Evolutionary conservation across 495 filamentous ascomycete genomes (phyloP).

Genomic region (Aspergillus heteromorphus): DNA sequence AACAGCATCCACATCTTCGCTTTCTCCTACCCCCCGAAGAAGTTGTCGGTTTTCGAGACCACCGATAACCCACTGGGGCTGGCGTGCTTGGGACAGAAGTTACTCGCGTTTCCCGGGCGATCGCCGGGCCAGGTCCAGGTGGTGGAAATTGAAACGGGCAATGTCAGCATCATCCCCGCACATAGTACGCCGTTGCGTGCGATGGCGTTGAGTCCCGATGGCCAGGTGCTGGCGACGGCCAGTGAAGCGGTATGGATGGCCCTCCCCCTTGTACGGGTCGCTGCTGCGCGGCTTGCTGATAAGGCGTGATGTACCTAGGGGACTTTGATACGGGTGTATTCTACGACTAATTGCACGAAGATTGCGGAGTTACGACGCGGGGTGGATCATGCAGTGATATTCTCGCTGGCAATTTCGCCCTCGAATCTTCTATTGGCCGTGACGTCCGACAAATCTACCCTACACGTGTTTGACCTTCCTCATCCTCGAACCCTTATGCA

Average conservation of each 20-base stretch:
- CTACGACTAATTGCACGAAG: slow-evolving; percentile 69
- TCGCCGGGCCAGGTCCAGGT: slow-evolving; percentile 88
- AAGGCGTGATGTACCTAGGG: slow-evolving; percentile 50
- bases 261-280: neutral
- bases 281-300: slow-evolving; percentile 7
- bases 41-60: slow-evolving; percentile 74
- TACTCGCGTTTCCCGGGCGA: slow-evolving; percentile 77
- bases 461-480: slow-evolving; percentile 85
- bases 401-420: slow-evolving; percentile 81
- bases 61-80: slow-evolving; percentile 80
- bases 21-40: slow-evolving; percentile 69
- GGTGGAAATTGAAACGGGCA: slow-evolving; percentile 72
- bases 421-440: slow-evolving; percentile 73
- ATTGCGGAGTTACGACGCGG: slow-evolving; percentile 81
- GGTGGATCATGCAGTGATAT: slow-evolving; percentile 81
- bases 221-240: slow-evolving; percentile 80
- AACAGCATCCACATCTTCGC: slow-evolving; percentile 83
- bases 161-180: slow-evolving; percentile 90
- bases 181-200: slow-evolving; percentile 75
- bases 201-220: slow-evolving; percentile 74
- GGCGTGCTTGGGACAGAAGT: slow-evolving; percentile 66
- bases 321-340: slow-evolving; percentile 80
- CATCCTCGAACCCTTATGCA: slow-evolving; percentile 28
- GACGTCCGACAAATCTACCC: slow-evolving; percentile 93
- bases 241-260: slow-evolving; percentile 72